Percentiles rank a stretch among this genome's conserved stretches.
Conservation (phyloP, 306 rosid species). For the Fragaria iinumae region DNA sequence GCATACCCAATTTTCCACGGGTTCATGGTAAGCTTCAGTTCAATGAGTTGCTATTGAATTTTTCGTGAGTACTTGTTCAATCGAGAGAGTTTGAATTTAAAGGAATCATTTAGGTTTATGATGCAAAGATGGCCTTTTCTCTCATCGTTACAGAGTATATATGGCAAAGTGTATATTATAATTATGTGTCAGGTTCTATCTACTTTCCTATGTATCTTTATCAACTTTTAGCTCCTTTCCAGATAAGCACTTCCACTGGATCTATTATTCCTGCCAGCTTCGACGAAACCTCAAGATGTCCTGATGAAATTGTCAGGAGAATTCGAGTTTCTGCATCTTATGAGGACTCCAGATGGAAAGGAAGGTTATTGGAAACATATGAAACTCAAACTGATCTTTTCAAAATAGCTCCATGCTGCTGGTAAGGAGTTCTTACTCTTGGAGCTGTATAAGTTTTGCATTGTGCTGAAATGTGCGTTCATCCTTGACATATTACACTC, state of each 20-base stretch:
- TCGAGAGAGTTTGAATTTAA: background rate
- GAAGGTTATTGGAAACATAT: constrained; percentile 79
- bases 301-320: constrained; percentile 81
- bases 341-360: constrained; percentile 59
- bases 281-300: constrained; percentile 70
- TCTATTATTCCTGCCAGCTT: constrained; percentile 58
- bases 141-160: background rate
- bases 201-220: background rate
- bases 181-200: background rate
- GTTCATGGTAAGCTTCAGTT: constrained; percentile 58
- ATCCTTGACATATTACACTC: constrained; percentile 2
- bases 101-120: background rate
- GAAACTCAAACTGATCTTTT: constrained; percentile 64
- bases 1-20: constrained; percentile 64
- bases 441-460: background rate
- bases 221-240: constrained; percentile 20
- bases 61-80: constrained; percentile 8
- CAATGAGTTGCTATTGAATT: constrained; percentile 21
- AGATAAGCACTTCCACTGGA: constrained; percentile 72
- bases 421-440: constrained; percentile 45
- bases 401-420: constrained; percentile 67
- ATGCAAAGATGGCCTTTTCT: background rate
- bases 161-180: background rate
- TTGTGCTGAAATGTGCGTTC: background rate
- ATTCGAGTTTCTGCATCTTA: constrained; percentile 55